Base-by-base conservation (phyloP, 2,329 filamentous ascomycete genomes). In the Colletotrichum musicola region DNA sequence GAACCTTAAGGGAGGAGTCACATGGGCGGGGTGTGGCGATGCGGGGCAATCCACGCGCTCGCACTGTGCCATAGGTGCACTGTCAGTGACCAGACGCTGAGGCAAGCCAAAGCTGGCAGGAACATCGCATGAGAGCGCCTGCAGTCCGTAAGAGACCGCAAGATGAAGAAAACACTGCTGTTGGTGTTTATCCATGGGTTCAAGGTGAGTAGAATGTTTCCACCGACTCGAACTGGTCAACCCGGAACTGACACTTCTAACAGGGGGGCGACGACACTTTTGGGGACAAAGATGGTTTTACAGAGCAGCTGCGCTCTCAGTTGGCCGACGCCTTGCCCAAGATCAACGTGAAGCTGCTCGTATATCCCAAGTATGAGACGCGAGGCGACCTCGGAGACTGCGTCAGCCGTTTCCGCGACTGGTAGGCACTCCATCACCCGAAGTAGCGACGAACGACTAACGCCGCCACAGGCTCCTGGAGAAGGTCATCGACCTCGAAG, bases 401-500 rank as follows among this genome's bases (percentile, higher is more conserved):
- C 76, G 92, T 95, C 68, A 83, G 84, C 69, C 85, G 88, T 30
- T 95, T 96, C 80, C 89, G 90, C 72, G 90, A 93, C 81, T 96
- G 93, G 59, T 25, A 58, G 20, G 27, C 46, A 38, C 6, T 10
- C 22, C 59, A 4, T n/a, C 16, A 12, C n/a, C n/a, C 12, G 9
- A 25, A 25, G 6, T 55, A 27, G 13, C 6, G 27, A 55, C 35
- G 27, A 30, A 30, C 27, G 27, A 22, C 40, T 46, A 51, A 46
- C 42, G 54, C 49, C 30, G 9, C 61, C 30, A 7, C 65, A 94
- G 92, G 93, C 88, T 98, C 16, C 90, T 95, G 72, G 92, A 98
- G 77, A 93, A 93, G 74, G 93, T 98, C 74, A 98, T 98, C 74
- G 96, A 98, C 79, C 85, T 98, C 75, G 95, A 99, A 81, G 95